Base-by-base conservation (phyloP, 2,329 filamentous ascomycete species). In the Aspergillus caelatus region DNA sequence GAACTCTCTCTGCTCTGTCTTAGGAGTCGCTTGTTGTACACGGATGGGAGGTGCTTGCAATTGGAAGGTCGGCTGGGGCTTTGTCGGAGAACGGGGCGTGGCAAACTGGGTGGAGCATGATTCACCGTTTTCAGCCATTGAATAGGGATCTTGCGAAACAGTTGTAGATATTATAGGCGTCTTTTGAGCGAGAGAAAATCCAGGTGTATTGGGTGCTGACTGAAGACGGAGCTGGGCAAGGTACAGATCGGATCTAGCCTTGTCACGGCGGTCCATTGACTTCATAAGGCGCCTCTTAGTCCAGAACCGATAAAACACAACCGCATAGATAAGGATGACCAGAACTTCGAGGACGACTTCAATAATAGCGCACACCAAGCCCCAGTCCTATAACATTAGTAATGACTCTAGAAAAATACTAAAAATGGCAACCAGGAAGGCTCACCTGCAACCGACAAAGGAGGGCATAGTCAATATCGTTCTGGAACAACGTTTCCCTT, bases 251-350 rank as follows among this genome's bases (percentile, higher is more conserved):
- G 92, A 94, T 67, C 95, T 91, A 68, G 95, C 95, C 75, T 92
- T 91, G 84, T 99, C 95, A 72, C 95, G 93, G 76, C 91, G 84
- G 77, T 96, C 91, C 95, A 99, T 99, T 67, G 93, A 94, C 86
- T 97, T 98, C 80, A 91, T 89, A 67, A 99, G 91, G 77, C 91
- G 91, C 78, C 93, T 91, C 86, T 98, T 99, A 70, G 91, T 93
- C 88, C 94, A 97, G 86, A 96, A 96, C 72, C 95, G 91, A 85
- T 96, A 98, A 84, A 98, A 97, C 77, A 97, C 89, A 75, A 97
- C 86, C 74, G 88, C 93, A 85, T 99, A 99, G 74, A 99, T 92
- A 60, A 89, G 84, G 77, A 99, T 96, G 75, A 91, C 93, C 75
- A 98, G 90, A 69, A 92, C 87, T 76, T 98, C 95, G 72, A 99